Conservation (phyloP, 805 yeast species). For the Candida dendrica region DNA sequence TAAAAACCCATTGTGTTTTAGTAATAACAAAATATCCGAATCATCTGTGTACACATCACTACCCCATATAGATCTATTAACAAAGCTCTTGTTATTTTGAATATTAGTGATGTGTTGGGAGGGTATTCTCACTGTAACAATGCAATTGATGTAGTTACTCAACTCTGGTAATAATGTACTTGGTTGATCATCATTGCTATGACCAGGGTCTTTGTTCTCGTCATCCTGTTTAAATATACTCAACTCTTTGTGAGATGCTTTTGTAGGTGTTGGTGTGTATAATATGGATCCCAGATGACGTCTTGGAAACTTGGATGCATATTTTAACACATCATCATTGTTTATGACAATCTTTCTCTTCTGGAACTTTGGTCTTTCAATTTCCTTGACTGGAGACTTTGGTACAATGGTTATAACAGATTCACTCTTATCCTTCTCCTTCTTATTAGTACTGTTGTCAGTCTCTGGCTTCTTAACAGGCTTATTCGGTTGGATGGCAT, state of each 20-base stretch:
- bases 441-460: not conserved
- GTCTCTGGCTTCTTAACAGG: not conserved
- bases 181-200: constrained; percentile 2
- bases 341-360: constrained; percentile 24
- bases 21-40: constrained; percentile 69
- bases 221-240: constrained; percentile 1
- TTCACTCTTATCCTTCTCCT: not conserved
- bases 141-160: constrained; percentile 33
- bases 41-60: constrained; percentile 91
- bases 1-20: constrained; percentile 71
- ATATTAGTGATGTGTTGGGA: constrained; percentile 18
- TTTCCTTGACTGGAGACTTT: not conserved
- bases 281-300: constrained; percentile 46
- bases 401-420: not conserved
- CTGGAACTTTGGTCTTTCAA: constrained; percentile 7
- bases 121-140: constrained; percentile 22
- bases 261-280: constrained; percentile 51
- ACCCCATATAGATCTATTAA: constrained; percentile 65
- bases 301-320: constrained; percentile 36
- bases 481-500: constrained; percentile 13
- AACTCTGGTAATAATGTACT: constrained; percentile 25
- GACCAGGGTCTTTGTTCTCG: not conserved
- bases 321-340: constrained; percentile 32
- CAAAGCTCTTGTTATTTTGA: constrained; percentile 16
- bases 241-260: constrained; percentile 24